Evolutionary conservation across 306 rosid species (phyloP).

Genomic region (Cucumis hystrix): DNA sequence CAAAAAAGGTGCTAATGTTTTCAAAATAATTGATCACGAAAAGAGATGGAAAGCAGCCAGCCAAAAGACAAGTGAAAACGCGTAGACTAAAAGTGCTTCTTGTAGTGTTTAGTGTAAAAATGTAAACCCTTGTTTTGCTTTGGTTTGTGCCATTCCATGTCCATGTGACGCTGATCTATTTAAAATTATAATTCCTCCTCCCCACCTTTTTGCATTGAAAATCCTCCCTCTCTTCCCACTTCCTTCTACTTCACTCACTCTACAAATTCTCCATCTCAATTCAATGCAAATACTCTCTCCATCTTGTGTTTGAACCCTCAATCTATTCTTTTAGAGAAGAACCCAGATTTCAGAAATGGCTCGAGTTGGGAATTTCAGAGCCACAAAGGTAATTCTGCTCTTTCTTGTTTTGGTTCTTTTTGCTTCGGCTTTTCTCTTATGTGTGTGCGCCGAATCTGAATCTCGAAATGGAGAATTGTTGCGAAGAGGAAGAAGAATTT

Average conservation of each 20-base stretch:
- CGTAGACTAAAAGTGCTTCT: conserved; percentile 1
- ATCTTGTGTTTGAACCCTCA: not conserved
- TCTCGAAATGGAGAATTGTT: conserved; percentile 8
- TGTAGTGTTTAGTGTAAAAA: too few relatives aligned
- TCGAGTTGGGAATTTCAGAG: conserved; percentile 23
- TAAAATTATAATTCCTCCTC: not conserved
- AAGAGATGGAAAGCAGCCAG: not conserved
- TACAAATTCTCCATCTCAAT: not conserved
- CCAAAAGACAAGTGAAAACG: conserved; percentile 5
- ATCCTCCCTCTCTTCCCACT: not conserved
- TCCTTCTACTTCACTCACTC: conserved; percentile 5
- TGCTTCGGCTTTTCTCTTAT: conserved; percentile 13
- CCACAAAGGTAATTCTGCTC: conserved; percentile 24
- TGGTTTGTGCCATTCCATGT: not conserved
- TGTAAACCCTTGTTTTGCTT: not conserved
- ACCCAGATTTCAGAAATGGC: conserved; percentile 32
- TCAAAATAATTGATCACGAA: not conserved
- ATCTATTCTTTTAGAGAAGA: not conserved
- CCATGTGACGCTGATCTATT: conserved; percentile 8
- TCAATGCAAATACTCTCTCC: not conserved
- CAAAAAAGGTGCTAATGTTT: not conserved
- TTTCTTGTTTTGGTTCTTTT: conserved; percentile 15
- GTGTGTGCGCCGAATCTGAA: conserved; percentile 27
- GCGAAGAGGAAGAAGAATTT: conserved; percentile 29
- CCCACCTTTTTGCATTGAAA: not conserved